phyloP scores from a whole-genome alignment of 345 rosid genomes.

The Triadica sebifera region DNA sequence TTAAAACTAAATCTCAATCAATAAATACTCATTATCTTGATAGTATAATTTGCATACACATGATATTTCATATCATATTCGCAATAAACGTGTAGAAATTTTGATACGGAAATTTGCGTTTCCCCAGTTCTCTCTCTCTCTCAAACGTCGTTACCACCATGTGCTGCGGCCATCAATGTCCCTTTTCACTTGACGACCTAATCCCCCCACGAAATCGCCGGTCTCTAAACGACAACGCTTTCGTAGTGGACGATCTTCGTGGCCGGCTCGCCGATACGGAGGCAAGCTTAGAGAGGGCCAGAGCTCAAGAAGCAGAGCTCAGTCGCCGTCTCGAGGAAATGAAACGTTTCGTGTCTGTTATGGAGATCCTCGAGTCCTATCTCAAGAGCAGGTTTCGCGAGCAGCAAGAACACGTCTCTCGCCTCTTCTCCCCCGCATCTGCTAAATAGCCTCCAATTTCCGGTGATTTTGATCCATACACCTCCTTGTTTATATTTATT shows the following conservation, averaged over 20 bases:
- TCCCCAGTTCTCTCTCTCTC: no score
- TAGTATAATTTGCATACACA: no score
- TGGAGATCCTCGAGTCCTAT: conserved; percentile 80
- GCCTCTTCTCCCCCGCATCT: conserved; percentile 39
- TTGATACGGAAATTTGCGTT: no score
- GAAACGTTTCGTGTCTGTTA: no score
- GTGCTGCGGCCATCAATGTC: no score
- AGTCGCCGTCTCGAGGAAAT: conserved; percentile 69
- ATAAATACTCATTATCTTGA: no score
- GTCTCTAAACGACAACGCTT: conserved; percentile 29
- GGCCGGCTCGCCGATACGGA: conserved; percentile 69
- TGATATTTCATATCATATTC: no score
- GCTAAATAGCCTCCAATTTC: conserved; percentile 24
- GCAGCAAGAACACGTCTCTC: conserved; percentile 58
- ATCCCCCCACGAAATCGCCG: conserved; percentile 24
- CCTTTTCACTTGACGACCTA: conserved; percentile 44
- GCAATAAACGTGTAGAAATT: no score
- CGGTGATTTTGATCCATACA: conserved; percentile 9
- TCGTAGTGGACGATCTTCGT: conserved; percentile 50
- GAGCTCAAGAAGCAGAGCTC: conserved; percentile 81
- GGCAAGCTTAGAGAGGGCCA: conserved; percentile 68
- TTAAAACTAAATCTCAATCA: no score
- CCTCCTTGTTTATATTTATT: conserved; percentile 17
- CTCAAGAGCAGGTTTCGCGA: conserved; percentile 61
- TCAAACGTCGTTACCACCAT: no score